Base-by-base conservation (phyloP, 148 eudicot genomes). In the Bassia scoparia region DNA sequence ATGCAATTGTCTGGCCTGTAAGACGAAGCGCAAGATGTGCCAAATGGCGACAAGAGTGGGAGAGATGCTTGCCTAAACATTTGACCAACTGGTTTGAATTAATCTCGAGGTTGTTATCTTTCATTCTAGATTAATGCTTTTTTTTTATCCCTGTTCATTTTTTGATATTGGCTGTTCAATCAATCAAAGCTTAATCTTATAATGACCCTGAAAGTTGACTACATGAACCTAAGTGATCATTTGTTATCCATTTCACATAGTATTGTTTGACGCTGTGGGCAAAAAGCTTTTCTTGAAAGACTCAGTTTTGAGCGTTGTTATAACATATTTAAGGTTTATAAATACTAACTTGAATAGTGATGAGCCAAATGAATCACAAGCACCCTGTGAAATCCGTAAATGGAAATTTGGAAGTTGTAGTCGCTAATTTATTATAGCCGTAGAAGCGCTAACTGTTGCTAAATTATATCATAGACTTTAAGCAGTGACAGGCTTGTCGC, bases 1-100 rank as follows among this genome's bases (percentile, higher is more conserved):
- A n/a, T 73, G 99, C 99, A 53, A 79, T 92, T 75, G 86, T 95
- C 54, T 88, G 96, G 97, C 99, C 96, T 77, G 85, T 71, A 33
- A 79, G 89, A n/a, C 65, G 94, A 89, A 73, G 96, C 94, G 74
- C 91, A 79, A 84, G 87, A 61, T 74, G 81, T 74, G 54, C 89
- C 96, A 14, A 83, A 89, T 95, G 99, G 99, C 82, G 79, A 72
- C 79, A 83, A 81, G 83, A 81, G 38, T 60, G 61, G 99, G 97
- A 74, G 96, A 87, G 75, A 74, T 80, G 70, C 93, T 95, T 50
- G 99, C 99, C n/a, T 27, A 86, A 83, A 78, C 96, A 95, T 80
- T 88, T 95, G 88, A 91, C 92, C 20, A 86, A 71, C 64, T 89
- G 99, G 53, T 95, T 89, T 74, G 77, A 80, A 74, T 89, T 31